Evolutionary conservation across 805 yeast species (phyloP), one percentile per base, ranked within the genome.

Genomic region (Ascoidea rubescens): DNA sequence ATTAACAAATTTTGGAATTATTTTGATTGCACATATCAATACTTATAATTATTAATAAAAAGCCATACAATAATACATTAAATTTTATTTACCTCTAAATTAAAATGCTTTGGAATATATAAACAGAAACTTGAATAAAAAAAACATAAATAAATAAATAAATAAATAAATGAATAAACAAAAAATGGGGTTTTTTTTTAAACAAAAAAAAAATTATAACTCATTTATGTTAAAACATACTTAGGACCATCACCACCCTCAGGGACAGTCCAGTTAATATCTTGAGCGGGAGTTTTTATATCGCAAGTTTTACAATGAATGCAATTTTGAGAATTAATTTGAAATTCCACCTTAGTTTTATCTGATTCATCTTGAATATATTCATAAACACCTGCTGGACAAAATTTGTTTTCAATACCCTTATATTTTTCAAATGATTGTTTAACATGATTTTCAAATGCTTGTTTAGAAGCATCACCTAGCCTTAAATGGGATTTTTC

Each of bases 231-330:
- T 82, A 87, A 79, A 65, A 83, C 82, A 66, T 93, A 93, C 67
- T 93, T 93, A 53, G 99, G 99, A 12, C 99, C 99, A 66, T 86
- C 99, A 33, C 98, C 97, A 55, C 99, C 98, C 71, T 93, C 98
- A 5, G 99, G 99, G n/a, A 88, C 96, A 10, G 82, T 78, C 99
- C 99, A 93, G 63, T 79, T 75, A 56, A 93, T 93, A 63, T 90
- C 96, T 68, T 91, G 96, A 0, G 87, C 75, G 5, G 99, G 99
- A 7, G 84, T 95, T 68, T 93, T 93, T 66, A 93, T 93, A 68
- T 93, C 99, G 72, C 99, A 91, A 1, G 98, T 91, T 69, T 93
- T 93, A 72, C 99, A 93, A 67, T 93, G 99, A 58, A 93, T 90
- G 72, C 99, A 93, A 68, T 93, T 93, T 69, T 93, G 99, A 21